Evolutionary conservation across 768 basidiomycete genomes (phyloP), one percentile per base, ranked within the genome.

Genomic region (Melanogaster broomeanus): DNA sequence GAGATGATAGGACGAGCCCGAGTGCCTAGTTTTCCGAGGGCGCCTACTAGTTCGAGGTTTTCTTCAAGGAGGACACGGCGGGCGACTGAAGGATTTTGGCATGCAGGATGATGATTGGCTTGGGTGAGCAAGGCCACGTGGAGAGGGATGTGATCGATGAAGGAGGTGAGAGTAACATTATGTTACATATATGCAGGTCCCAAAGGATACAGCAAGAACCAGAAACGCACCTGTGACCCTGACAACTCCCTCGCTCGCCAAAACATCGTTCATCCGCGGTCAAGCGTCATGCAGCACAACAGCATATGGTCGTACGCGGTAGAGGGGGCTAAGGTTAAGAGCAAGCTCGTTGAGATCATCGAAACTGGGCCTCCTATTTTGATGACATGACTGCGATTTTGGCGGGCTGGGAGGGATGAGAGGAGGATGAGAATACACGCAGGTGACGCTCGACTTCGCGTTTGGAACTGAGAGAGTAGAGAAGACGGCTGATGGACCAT

Each of bases 401-500:
- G 54, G 94, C 94, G 34, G 92, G 90, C 52, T 92, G 85, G 15
- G 90, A 85, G 3, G 88, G 84, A 62, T 94, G 87, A 7, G 92
- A 90, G 19, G 93, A 87, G n/a, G 91, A 88, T 10, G 93, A 93
- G 68, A 99, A 99, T 65, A 99, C 98, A 42, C 96, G 89, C 27
- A 99, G 86, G 76, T 99, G 95, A 55, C 97, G 88, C 66, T 98
- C 95, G 59, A 99, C 97, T 70, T 99, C 97, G 58, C 93, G 89
- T 66, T 97, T 94, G 27, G 92, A 91, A 45, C 96, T 96, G 57
- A 99, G 88, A 19, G 96, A 98, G 74, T 98, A 98, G 34, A 99
- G 80, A 12, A 99, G 78, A 41, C 97, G 88, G 46, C 92, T 94
- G 62, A 99, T 98, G 2, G 96, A 98, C n/a, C n/a, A n/a, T n/a